Percentiles rank a stretch among this genome's conserved stretches.
phyloP scores from a whole-genome alignment of 2,329 filamentous ascomycete genomes.

The Dichotomopilus funicola region DNA sequence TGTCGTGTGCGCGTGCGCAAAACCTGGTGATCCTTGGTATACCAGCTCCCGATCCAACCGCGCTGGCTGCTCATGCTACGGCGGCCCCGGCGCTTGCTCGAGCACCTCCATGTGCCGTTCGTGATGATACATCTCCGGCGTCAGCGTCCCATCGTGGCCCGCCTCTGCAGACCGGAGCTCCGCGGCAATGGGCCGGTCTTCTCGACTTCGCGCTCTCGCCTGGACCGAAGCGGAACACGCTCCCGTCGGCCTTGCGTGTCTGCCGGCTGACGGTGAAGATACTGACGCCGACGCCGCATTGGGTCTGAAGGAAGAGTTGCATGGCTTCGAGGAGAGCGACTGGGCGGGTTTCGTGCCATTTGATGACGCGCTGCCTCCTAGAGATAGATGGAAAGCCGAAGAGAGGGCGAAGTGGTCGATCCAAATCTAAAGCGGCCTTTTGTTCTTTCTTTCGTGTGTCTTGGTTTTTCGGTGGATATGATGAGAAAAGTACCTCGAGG shows the following conservation, averaged over 20 bases:
- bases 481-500: slow-evolving; percentile 15
- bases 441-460: no score
- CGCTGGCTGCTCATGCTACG: neutral
- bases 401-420: no score
- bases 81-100: slow-evolving; percentile 2
- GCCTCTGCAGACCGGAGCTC: neutral
- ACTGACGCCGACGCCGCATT: slow-evolving; percentile 20
- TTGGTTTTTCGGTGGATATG: neutral
- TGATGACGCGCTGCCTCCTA: slow-evolving; percentile 17
- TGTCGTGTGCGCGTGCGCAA: no score
- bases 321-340: slow-evolving; percentile 23
- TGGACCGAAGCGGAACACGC: slow-evolving; percentile 11
- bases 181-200: slow-evolving; percentile 13
- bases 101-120: slow-evolving; percentile 9
- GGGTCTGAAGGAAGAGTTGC: slow-evolving; percentile 19
- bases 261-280: slow-evolving; percentile 20
- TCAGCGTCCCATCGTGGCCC: neutral
- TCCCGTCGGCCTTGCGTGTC: slow-evolving; percentile 18
- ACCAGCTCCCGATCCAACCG: neutral
- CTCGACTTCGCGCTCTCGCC: slow-evolving; percentile 10
- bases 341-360: slow-evolving; percentile 21
- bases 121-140: slow-evolving; percentile 4
- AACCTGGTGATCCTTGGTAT: neutral
- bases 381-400: neutral
- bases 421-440: no score